Base-by-base conservation (phyloP, 1,284 basidiomycete genomes). In the Leccinum ponderosum region DNA sequence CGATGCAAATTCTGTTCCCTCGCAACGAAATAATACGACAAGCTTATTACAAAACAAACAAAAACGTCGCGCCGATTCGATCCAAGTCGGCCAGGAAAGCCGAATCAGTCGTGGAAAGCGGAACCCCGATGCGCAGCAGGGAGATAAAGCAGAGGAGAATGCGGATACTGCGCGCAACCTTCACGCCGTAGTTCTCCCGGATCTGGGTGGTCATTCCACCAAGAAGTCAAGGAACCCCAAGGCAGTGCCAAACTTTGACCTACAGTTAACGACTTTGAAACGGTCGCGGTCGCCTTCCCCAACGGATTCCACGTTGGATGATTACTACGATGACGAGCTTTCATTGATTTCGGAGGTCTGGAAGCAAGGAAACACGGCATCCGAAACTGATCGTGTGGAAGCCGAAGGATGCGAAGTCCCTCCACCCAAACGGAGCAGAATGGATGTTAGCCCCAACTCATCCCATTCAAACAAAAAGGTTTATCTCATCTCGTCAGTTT, bases 191-290 rank as follows among this genome's bases (percentile, higher is more conserved):
- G 69, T 77, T 39, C 74, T 73, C 27, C 71, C 84, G 67, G 87
- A 84, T 68, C 64, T 83, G 12, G 66, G 76, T 11, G 55, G 61
- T 42, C 52, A 62, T 60, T 31, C 22, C 12, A 25, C 54, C 25
- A 60, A 62, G 35, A 56, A 54, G 29, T 29, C 55, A 17, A 64
- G 31, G 66, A 61, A 78, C 75, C 68, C 64, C 17, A 80, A 75
- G 60, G 56, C 72, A 8, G 61, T 65, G 11, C 80, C 81, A 7
- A 76, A 83, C 62, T 87, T 87, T 64, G 77, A 84, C 61, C 63
- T 88, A n/a, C 74, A 83, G 54, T 80, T 88, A 55, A 71, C 80
- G 6, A 77, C 80, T 47, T 66, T 88, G 57, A 74, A 73, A 27
- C 77, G 82, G 47, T 69, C 72, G 29, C 64, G 65, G 35, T 64